Percentiles rank a stretch among this genome's conserved stretches.
Conservation (phyloP, 257 asterid species). For the Forsythia viridissima region DNA sequence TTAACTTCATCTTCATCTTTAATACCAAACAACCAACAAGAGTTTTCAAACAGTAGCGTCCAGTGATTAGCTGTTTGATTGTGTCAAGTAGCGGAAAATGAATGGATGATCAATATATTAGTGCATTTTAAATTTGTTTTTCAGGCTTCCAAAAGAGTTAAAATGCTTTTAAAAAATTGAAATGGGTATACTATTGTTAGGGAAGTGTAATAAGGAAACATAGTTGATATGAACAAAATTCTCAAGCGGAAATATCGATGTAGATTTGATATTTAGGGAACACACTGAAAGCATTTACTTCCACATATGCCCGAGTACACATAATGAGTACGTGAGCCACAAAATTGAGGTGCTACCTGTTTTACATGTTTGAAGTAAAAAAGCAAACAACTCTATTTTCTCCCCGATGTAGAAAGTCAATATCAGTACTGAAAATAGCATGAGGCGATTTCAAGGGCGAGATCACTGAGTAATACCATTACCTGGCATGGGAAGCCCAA, state of each 20-base stretch:
- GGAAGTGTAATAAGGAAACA: neutral
- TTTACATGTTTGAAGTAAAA: neutral
- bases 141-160: neutral
- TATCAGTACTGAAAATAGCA: neutral
- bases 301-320: neutral
- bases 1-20: neutral
- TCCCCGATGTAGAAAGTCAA: neutral
- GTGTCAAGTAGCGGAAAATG: constrained; percentile 3
- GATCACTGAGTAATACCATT: neutral
- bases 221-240: neutral
- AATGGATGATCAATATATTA: neutral
- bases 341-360: neutral
- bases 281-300: neutral
- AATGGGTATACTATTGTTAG: neutral
- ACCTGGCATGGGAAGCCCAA: too few species aligned
- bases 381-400: neutral
- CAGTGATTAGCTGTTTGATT: constrained; percentile 10
- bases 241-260: neutral
- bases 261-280: neutral
- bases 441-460: neutral
- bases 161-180: neutral
- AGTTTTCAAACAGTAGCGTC: neutral
- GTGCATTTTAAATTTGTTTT: constrained; percentile 13
- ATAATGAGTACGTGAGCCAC: neutral
- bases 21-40: neutral